These are phyloP conservation scores for Citrus trifoliata DNA, from an alignment of 345 rosid species.

Conservation along the genomic window DNA sequence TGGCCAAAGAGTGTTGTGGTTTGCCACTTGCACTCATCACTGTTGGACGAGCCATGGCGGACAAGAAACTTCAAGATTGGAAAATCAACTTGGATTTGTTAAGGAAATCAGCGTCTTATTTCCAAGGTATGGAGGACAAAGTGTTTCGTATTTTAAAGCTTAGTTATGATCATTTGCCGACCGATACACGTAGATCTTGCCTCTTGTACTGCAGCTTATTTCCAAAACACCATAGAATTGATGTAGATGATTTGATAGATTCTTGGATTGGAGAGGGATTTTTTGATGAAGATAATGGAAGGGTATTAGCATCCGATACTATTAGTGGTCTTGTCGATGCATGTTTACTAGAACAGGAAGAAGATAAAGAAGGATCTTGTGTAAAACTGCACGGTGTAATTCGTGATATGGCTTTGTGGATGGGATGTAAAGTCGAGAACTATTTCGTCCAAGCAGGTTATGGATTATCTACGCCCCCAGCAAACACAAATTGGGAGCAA, in stretches of 20 bases:
- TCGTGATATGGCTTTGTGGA: slow-evolving; percentile 40
- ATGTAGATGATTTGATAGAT: not conserved
- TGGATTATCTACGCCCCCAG: slow-evolving; percentile 5
- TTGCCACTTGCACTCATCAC: not conserved
- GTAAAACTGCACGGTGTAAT: slow-evolving; percentile 42
- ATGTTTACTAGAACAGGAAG: slow-evolving; percentile 20
- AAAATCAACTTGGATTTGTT: too few species aligned
- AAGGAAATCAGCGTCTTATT: too few species aligned
- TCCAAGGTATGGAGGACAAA: too few species aligned
- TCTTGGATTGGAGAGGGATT: too few species aligned
- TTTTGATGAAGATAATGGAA: too few species aligned
- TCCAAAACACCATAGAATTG: slow-evolving; percentile 13
- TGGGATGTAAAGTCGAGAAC: slow-evolving; percentile 8
- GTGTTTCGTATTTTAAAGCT: not conserved
- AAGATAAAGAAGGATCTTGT: not conserved
- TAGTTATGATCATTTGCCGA: not conserved
- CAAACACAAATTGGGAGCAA: slow-evolving; percentile 11
- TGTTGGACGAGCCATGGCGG: not conserved
- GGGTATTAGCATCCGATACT: not conserved
- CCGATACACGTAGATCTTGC: not conserved
- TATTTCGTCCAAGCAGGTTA: slow-evolving; percentile 4
- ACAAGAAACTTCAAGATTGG: too few species aligned
- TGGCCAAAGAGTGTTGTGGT: not conserved
- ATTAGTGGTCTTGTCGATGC: slow-evolving; percentile 20
- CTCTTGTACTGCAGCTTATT: slow-evolving; percentile 1